Percentiles rank a stretch among this genome's conserved stretches.
These are phyloP conservation scores for Panicum hallii DNA, from an alignment of 202 grass and related monocot genomes.

Conservation along the genomic window DNA sequence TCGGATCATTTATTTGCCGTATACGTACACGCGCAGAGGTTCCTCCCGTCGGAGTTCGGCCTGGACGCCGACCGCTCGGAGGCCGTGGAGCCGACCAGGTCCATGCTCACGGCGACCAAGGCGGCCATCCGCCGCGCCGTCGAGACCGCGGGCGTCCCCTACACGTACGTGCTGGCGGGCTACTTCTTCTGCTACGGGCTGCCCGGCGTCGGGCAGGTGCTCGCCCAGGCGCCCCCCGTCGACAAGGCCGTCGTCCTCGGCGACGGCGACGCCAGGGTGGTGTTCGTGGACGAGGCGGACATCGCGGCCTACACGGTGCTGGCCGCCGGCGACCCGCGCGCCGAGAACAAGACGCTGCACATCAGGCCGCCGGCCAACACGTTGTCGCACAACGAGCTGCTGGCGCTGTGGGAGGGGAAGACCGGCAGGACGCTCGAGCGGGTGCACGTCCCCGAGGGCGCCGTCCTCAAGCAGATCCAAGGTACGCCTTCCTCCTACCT, in stretches of 20 bases:
- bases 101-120: conserved; percentile 35
- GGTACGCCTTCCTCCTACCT: neutral
- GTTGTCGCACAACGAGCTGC: conserved; percentile 57
- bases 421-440: conserved; percentile 55
- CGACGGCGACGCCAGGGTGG: conserved; percentile 49
- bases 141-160: conserved; percentile 56
- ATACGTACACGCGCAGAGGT: conserved; percentile 44
- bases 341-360: conserved; percentile 59
- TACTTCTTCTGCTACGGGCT: conserved; percentile 54
- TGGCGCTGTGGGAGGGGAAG: conserved; percentile 63
- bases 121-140: conserved; percentile 52
- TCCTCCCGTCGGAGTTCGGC: conserved; percentile 54
- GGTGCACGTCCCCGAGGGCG: conserved; percentile 50
- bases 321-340: conserved; percentile 57
- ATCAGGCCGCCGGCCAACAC: conserved; percentile 52
- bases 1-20: too few relatives aligned
- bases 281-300: conserved; percentile 63
- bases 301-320: conserved; percentile 54
- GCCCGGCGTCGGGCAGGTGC: conserved; percentile 40
- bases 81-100: conserved; percentile 55
- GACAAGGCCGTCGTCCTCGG: conserved; percentile 60
- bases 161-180: conserved; percentile 49
- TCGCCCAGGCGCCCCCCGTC: conserved; percentile 4
- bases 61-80: conserved; percentile 40
- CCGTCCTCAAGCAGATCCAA: conserved; percentile 55